A percentile compares a stretch with the other conserved stretches of the same genome.
Evolutionary conservation across 1,139 yeast genomes (phyloP).

Genomic region (Groenewaldozyma sp.): DNA sequence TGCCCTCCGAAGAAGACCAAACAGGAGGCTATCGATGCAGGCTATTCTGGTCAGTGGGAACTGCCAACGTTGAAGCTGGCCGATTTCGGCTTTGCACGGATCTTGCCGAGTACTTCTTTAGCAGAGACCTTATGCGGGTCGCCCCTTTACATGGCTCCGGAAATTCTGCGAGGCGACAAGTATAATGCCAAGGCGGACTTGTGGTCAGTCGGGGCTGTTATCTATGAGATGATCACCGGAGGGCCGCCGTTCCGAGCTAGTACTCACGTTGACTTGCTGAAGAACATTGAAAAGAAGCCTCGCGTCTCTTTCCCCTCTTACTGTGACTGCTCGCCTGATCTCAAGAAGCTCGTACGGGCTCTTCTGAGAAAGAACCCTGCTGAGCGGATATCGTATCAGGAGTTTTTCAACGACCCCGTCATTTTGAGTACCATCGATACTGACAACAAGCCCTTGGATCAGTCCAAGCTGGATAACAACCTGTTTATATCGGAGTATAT

Average conservation of each 20-base stretch:
- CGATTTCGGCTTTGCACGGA: conserved; percentile 95
- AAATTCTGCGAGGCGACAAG: conserved; percentile 84
- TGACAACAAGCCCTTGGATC: conserved; percentile 50
- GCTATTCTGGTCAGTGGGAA: conserved; percentile 75
- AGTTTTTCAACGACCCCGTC: conserved; percentile 59
- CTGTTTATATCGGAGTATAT: conserved; percentile 77
- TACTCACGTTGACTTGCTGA: conserved; percentile 79
- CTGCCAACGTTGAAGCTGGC: conserved; percentile 88
- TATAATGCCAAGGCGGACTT: conserved; percentile 95
- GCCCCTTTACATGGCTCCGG: conserved; percentile 97
- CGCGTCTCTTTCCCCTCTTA: conserved; percentile 61
- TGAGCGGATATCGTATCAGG: conserved; percentile 79
- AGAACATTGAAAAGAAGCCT: conserved; percentile 79
- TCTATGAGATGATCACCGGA: conserved; percentile 91
- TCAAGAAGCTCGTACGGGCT: conserved; percentile 62
- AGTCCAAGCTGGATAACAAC: conserved; percentile 64
- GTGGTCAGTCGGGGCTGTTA: conserved; percentile 97
- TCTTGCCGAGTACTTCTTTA: conserved; percentile 82
- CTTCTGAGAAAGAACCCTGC: conserved; percentile 76
- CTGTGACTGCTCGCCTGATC: conserved; percentile 41
- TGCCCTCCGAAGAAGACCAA: conserved; percentile 66
- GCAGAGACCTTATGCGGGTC: conserved; percentile 98
- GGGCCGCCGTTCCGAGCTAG: conserved; percentile 92
- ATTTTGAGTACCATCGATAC: conserved; percentile 41
- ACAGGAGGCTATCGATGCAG: conserved; percentile 44